Conservation (phyloP, 345 rosid species). For the Raphanus sativus region DNA sequence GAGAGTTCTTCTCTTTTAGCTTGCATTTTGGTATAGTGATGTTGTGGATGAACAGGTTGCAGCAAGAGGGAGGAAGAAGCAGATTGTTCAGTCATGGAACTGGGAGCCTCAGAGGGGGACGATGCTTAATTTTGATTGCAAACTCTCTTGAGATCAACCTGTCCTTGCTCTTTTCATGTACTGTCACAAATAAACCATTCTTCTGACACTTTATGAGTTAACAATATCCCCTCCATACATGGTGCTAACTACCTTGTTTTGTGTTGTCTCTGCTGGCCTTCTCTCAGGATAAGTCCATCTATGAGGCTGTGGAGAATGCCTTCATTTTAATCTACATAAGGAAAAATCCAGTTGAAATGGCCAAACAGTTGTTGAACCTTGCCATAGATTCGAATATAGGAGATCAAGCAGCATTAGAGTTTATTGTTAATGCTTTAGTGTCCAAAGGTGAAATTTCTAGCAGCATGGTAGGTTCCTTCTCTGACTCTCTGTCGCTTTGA, state of each 20-base stretch:
- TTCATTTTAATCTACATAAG: conserved; percentile 75
- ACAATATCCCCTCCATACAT: not conserved
- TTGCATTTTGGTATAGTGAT: conserved; percentile 12
- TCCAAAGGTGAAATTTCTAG: conserved; percentile 86
- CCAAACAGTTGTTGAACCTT: conserved; percentile 77
- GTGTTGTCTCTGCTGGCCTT: conserved; percentile 59
- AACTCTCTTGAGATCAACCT: conserved; percentile 93
- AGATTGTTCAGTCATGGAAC: conserved; percentile 63
- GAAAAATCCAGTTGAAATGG: conserved; percentile 74
- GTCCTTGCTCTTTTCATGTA: conserved; percentile 56
- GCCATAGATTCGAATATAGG: conserved; percentile 84
- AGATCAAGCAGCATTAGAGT: conserved; percentile 92
- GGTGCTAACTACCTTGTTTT: not conserved
- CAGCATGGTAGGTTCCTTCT: conserved; percentile 60
- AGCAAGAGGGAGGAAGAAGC: conserved; percentile 64
- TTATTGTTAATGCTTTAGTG: conserved; percentile 72
- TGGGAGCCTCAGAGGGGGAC: conserved; percentile 88
- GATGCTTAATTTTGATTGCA: conserved; percentile 80
- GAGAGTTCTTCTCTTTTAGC: not conserved
- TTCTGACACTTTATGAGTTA: conserved; percentile 34
- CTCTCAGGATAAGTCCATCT: conserved; percentile 92
- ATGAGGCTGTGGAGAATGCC: conserved; percentile 97
- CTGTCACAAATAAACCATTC: conserved; percentile 37
- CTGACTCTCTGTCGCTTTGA: not conserved
- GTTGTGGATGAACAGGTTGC: conserved; percentile 51